Evolutionary conservation across 192 early-diverging fungal genomes (phyloP).

Genomic region (Linnemannia hyalina): DNA sequence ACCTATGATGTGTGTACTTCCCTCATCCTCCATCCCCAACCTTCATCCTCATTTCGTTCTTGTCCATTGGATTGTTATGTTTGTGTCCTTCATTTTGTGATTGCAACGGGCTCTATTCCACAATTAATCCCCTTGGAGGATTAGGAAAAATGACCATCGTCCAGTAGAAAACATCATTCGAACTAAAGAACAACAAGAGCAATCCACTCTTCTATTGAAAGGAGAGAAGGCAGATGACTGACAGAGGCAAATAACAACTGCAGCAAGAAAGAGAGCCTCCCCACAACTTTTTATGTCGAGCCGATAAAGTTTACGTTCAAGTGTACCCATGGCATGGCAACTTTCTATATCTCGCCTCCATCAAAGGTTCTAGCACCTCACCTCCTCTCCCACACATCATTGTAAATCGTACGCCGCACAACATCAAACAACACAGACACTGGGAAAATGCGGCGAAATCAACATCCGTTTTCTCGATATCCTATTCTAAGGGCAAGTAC

Average conservation of each 20-base stretch:
- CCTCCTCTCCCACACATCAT: not conserved
- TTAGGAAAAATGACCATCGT: not conserved
- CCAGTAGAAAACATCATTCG: not conserved
- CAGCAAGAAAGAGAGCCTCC: not conserved
- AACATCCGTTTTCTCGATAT: not conserved
- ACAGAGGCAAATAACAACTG: not conserved
- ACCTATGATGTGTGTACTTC: not conserved
- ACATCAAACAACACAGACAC: not conserved
- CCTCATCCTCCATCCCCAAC: not conserved
- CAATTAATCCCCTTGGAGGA: not conserved
- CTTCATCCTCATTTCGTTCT: not conserved
- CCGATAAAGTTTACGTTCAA: not conserved
- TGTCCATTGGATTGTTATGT: not conserved
- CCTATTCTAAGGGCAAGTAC: not conserved
- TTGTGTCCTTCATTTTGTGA: not conserved
- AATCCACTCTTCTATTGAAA: not conserved
- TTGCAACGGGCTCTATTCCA: not conserved
- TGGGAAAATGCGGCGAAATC: not conserved
- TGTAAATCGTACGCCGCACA: not conserved
- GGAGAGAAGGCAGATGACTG: not conserved
- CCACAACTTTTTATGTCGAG: not conserved
- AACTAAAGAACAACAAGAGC: not conserved
- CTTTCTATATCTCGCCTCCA: conserved; percentile 8
- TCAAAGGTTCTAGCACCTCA: not conserved
- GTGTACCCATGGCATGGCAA: conserved; percentile 5